phyloP scores from a whole-genome alignment of 1,139 yeast species.

The Trichomonascaceae sp. region DNA sequence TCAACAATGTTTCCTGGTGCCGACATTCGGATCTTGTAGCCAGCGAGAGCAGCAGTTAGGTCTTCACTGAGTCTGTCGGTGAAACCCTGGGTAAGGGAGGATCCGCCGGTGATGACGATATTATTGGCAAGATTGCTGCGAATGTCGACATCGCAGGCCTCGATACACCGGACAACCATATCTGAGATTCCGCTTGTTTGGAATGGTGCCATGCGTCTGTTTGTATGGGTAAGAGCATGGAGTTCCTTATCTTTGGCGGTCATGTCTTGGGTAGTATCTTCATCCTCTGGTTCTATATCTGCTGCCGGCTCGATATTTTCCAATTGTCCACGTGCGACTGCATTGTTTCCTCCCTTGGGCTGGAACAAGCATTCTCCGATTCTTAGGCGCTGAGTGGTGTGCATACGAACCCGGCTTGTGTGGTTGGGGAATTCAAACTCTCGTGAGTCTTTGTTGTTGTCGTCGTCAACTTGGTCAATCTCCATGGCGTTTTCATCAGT shows the following conservation, averaged over 20 bases:
- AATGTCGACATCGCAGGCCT: conserved; percentile 68
- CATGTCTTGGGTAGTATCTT: conserved; percentile 1
- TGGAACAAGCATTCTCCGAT: conserved; percentile 67
- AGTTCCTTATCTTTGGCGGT: conserved; percentile 8
- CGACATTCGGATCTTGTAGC: conserved; percentile 79
- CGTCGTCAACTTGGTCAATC: conserved; percentile 2
- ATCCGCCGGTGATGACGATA: conserved; percentile 83
- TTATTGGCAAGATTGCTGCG: conserved; percentile 87
- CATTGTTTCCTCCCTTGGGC: conserved; percentile 12
- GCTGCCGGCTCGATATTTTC: no score
- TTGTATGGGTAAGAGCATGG: conserved; percentile 11
- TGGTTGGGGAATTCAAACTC: conserved; percentile 76
- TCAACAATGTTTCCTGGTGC: conserved; percentile 80
- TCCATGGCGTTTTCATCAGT: conserved; percentile 6
- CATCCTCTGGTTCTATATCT: conserved; percentile 4
- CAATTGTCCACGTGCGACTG: conserved; percentile 13
- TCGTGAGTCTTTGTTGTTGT: conserved; percentile 6
- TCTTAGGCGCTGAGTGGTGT: conserved; percentile 44
- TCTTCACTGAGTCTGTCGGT: conserved; percentile 73
- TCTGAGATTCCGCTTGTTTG: conserved; percentile 46
- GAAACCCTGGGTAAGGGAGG: conserved; percentile 76
- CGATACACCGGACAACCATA: conserved; percentile 54
- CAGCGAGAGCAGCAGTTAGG: conserved; percentile 63
- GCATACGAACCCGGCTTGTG: conserved; percentile 25
- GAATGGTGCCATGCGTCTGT: conserved; percentile 12